Percentiles rank a stretch among this genome's conserved stretches.
These are phyloP conservation scores for Nannizziopsis arthrosporioides DNA, from an alignment of 2,329 filamentous ascomycete species.

Conservation along the genomic window DNA sequence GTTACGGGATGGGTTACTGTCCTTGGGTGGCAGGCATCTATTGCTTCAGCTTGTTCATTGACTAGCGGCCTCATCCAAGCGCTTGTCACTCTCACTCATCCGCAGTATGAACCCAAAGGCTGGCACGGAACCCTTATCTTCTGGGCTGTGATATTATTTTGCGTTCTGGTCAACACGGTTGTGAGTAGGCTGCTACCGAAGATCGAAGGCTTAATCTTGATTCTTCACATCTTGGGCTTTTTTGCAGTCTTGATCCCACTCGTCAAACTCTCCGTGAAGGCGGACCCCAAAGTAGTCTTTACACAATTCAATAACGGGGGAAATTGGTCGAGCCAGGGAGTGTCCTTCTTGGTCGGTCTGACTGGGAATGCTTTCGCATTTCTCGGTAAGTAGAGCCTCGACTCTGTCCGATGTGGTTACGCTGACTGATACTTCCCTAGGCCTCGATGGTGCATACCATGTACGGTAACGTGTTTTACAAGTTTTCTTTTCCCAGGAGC, in stretches of 20 bases:
- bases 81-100: conserved; percentile 25
- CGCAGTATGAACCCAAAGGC: conserved; percentile 18
- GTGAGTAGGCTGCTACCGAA: conserved; percentile 37
- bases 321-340: conserved; percentile 27
- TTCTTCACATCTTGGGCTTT: conserved; percentile 39
- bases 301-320: conserved; percentile 30
- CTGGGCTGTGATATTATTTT: conserved; percentile 38
- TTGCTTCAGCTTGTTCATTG: conserved; percentile 26
- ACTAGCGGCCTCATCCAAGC: conserved; percentile 28
- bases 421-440: conserved; percentile 19
- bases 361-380: conserved; percentile 20
- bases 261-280: conserved; percentile 23
- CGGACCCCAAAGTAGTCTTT: conserved; percentile 22
- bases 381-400: conserved; percentile 13
- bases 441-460: conserved; percentile 27
- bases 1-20: conserved; percentile 32
- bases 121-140: conserved; percentile 38
- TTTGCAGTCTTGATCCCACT: conserved; percentile 32
- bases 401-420: neutral
- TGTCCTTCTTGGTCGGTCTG: conserved; percentile 32
- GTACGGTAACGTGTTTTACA: conserved; percentile 18
- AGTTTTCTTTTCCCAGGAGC: conserved; percentile 10
- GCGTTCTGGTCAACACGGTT: conserved; percentile 42
- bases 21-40: conserved; percentile 28
- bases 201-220: conserved; percentile 41